Conservation (phyloP, 305 asterid genomes). For the Solanum aculeatissimum region DNA sequence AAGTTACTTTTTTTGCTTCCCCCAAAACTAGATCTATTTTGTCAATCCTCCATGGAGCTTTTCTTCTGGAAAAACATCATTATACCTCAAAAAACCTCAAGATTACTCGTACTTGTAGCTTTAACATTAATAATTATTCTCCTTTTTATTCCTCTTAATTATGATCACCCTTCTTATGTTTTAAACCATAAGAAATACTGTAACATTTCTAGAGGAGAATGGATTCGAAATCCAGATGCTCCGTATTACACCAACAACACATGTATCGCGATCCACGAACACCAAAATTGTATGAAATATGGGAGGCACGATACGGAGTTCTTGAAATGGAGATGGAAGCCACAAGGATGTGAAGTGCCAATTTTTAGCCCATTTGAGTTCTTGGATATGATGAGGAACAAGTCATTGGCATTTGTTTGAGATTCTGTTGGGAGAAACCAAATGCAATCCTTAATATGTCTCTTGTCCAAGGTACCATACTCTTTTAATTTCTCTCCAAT, state of each 20-base stretch:
- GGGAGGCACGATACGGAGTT: conserved; percentile 60
- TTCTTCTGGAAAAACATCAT: neutral
- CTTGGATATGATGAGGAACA: too few relatives aligned
- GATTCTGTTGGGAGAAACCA: conserved; percentile 25
- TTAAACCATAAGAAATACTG: conserved; percentile 13
- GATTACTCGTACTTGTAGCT: neutral
- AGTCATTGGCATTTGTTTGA: conserved; percentile 20
- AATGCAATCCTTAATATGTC: conserved; percentile 25
- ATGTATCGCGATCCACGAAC: conserved; percentile 64
- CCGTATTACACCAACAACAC: conserved; percentile 66
- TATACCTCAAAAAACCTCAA: neutral
- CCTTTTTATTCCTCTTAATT: neutral
- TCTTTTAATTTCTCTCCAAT: neutral
- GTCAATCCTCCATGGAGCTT: neutral
- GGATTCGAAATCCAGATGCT: conserved; percentile 47
- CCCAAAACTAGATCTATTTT: neutral
- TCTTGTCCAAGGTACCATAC: conserved; percentile 15
- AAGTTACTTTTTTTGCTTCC: neutral
- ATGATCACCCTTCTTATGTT: neutral
- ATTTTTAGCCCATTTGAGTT: too few relatives aligned
- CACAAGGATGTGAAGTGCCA: too few relatives aligned
- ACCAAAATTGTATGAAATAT: conserved; percentile 71
- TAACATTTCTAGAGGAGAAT: conserved; percentile 56
- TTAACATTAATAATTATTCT: neutral
- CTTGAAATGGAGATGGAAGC: conserved; percentile 5